These are phyloP conservation scores for Parastagonospora avenae DNA, from an alignment of 2,329 filamentous ascomycete genomes.

Conservation along the genomic window DNA sequence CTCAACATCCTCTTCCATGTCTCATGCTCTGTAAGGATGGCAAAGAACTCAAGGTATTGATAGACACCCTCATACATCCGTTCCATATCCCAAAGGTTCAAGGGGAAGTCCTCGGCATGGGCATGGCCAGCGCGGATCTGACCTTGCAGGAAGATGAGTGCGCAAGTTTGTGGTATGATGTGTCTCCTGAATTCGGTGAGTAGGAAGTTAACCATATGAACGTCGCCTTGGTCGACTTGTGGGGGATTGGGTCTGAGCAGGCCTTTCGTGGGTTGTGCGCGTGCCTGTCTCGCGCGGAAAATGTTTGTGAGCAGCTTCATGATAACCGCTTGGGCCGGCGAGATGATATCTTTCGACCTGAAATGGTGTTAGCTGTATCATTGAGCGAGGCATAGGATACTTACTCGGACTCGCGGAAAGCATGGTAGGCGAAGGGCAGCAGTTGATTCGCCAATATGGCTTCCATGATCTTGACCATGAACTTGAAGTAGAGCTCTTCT, in stretches of 20 bases:
- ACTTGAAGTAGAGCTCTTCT: constrained; percentile 92
- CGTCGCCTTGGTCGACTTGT: constrained; percentile 63
- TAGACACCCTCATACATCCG: constrained; percentile 92
- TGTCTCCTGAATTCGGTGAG: constrained; percentile 91
- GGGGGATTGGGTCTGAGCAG: constrained; percentile 52
- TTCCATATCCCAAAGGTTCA: constrained; percentile 98
- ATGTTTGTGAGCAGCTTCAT: constrained; percentile 90
- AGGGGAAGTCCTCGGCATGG: constrained; percentile 84
- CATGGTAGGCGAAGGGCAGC: constrained; percentile 90
- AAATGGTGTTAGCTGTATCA: constrained; percentile 16
- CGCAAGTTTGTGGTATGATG: constrained; percentile 91
- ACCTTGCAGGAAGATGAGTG: constrained; percentile 91
- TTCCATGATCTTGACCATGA: constrained; percentile 94
- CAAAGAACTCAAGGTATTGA: constrained; percentile 93
- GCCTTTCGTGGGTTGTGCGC: constrained; percentile 39
- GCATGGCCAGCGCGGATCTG: constrained; percentile 80
- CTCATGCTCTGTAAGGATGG: constrained; percentile 82
- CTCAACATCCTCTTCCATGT: constrained; percentile 84
- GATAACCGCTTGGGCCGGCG: constrained; percentile 90
- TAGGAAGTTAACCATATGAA: constrained; percentile 80
- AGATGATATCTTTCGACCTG: constrained; percentile 88
- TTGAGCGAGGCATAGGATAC: constrained; percentile 1
- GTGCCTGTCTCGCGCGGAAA: constrained; percentile 67
- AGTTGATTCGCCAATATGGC: constrained; percentile 87
- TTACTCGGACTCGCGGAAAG: constrained; percentile 70